These are phyloP conservation scores for Madurella fahalii DNA, from an alignment of 2,329 filamentous ascomycete genomes.

Conservation along the genomic window DNA sequence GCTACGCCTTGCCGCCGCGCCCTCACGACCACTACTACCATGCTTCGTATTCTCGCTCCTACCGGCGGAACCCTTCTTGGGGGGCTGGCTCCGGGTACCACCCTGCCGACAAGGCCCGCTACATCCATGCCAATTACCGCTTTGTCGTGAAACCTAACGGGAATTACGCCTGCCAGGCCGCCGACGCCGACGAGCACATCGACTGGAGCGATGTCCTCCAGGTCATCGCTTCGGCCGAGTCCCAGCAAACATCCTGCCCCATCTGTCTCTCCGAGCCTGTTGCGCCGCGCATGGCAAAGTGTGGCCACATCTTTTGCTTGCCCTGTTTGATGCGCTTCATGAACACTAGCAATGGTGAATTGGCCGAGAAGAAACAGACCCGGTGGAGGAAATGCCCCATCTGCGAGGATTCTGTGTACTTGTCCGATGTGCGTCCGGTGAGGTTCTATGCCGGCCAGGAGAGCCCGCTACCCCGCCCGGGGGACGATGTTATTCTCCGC, in stretches of 20 bases:
- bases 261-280: conserved; percentile 93
- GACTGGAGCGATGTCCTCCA: conserved; percentile 91
- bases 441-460: conserved; percentile 91
- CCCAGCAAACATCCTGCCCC: conserved; percentile 83
- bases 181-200: conserved; percentile 82
- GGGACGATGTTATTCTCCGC: conserved; percentile 83
- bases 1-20: conserved; percentile 76
- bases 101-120: conserved; percentile 84
- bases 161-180: conserved; percentile 74
- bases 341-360: conserved; percentile 73
- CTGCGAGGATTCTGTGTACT: conserved; percentile 88
- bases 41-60: conserved; percentile 49
- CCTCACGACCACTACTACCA: conserved; percentile 57
- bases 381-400: conserved; percentile 95
- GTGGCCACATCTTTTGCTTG: conserved; percentile 94
- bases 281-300: conserved; percentile 93
- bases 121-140: conserved; percentile 91
- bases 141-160: conserved; percentile 86
- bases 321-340: conserved; percentile 93
- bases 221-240: conserved; percentile 83
- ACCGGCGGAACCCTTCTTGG: conserved; percentile 72
- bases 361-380: conserved; percentile 45
- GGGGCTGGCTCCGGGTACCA: conserved; percentile 86
- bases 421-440: conserved; percentile 84
- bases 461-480: conserved; percentile 71